Percentiles rank a stretch among this genome's conserved stretches.
phyloP scores from a whole-genome alignment of 352 stramenopile genomes.

The Globisporangium irregulare region DNA sequence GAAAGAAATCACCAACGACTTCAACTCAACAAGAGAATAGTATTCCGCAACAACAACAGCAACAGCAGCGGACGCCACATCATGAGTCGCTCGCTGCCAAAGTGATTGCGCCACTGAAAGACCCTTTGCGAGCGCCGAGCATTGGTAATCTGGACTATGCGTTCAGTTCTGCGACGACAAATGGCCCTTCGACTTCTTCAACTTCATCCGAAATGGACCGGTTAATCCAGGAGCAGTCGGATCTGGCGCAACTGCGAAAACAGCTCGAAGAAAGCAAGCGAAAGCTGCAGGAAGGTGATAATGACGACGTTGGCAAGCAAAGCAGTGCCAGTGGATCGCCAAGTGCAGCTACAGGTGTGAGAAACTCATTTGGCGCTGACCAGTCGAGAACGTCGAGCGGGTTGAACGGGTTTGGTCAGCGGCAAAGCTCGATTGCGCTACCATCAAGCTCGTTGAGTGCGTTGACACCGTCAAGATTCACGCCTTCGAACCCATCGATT shows the following conservation, averaged over 20 bases:
- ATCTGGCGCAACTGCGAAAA: conserved; percentile 52
- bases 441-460: neutral
- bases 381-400: conserved; percentile 9
- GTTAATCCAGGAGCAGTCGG: conserved; percentile 70
- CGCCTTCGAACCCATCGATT: conserved; percentile 10
- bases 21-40: neutral
- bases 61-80: conserved; percentile 1
- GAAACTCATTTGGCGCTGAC: neutral
- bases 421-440: conserved; percentile 8
- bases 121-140: conserved; percentile 8
- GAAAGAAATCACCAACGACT: conserved; percentile 3
- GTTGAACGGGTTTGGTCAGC: conserved; percentile 4
- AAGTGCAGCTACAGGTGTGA: neutral
- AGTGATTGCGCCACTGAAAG: conserved; percentile 37
- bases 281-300: conserved; percentile 43
- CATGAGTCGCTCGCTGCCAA: conserved; percentile 33
- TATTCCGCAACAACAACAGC: neutral
- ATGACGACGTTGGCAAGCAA: neutral
- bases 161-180: neutral
- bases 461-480: conserved; percentile 21
- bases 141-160: neutral
- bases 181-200: conserved; percentile 1
- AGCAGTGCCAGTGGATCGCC: neutral
- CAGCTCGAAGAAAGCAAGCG: conserved; percentile 71
- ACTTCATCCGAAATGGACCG: conserved; percentile 50